These are phyloP conservation scores for Teunomyces tritomae DNA, from an alignment of 805 yeast species.

Conservation along the genomic window DNA sequence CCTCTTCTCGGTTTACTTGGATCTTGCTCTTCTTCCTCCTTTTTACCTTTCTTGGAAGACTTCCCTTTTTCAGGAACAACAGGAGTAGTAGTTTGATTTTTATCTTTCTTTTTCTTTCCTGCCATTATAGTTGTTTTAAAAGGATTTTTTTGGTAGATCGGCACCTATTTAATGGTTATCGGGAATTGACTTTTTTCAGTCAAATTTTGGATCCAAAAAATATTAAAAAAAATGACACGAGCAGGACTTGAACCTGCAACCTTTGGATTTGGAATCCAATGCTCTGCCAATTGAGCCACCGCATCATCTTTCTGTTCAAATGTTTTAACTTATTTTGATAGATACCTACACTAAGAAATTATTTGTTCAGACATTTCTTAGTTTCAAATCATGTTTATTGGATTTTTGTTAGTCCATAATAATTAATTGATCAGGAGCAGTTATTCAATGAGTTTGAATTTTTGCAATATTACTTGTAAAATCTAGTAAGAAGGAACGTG, in stretches of 20 bases:
- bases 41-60: slow-evolving; percentile 5
- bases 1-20: slow-evolving; percentile 38
- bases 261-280: slow-evolving; percentile 79
- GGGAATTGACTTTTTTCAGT: no score
- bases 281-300: slow-evolving; percentile 79
- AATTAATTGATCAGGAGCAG: no score
- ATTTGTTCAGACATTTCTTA: no score
- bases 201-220: not conserved
- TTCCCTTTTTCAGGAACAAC: slow-evolving; percentile 5
- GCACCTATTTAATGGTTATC: no score
- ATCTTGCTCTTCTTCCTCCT: slow-evolving; percentile 3
- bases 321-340: no score
- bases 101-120: slow-evolving; percentile 9
- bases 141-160: no score
- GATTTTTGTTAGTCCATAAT: no score
- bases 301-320: slow-evolving; percentile 41
- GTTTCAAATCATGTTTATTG: no score
- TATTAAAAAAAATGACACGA: slow-evolving; percentile 50
- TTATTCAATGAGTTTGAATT: no score
- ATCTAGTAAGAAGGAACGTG: no score
- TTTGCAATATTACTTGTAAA: no score
- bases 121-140: not conserved
- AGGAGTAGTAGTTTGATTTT: not conserved
- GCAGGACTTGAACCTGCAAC: slow-evolving; percentile 88
- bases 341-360: no score